Conservation (phyloP, 768 basidiomycete species). For the Pleurotus sapidus region DNA sequence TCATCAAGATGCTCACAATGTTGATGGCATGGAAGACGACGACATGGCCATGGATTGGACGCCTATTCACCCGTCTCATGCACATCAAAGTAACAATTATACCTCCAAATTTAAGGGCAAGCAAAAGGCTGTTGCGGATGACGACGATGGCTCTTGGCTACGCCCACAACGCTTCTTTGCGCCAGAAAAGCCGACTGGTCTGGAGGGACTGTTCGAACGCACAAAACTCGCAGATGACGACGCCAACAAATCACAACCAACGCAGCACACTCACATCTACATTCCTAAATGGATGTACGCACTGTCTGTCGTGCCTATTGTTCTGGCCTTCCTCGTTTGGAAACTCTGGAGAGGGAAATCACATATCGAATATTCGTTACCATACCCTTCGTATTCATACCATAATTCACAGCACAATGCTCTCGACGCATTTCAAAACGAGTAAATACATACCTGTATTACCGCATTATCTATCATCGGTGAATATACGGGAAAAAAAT, state of each 20-base stretch:
- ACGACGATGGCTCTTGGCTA: constrained; percentile 49
- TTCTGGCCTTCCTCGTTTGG: background rate
- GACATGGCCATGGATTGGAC: constrained; percentile 74
- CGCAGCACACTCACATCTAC: no score
- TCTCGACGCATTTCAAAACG: background rate
- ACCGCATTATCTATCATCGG: background rate
- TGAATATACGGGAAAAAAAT: no score
- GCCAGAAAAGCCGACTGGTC: constrained; percentile 74
- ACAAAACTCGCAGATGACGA: constrained; percentile 54
- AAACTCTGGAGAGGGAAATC: background rate
- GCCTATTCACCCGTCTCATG: constrained; percentile 42
- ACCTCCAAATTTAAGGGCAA: constrained; percentile 16
- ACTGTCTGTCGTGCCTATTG: constrained; percentile 16
- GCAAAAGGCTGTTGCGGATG: constrained; percentile 15
- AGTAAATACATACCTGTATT: background rate
- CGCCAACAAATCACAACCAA: background rate
- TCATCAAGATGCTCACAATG: constrained; percentile 12
- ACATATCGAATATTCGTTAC: background rate
- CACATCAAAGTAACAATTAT: background rate
- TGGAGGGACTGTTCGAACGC: constrained; percentile 66
- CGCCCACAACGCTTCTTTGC: constrained; percentile 76
- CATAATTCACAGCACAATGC: background rate
- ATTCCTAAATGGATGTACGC: constrained; percentile 10
- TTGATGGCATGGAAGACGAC: constrained; percentile 27
- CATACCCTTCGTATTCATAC: constrained; percentile 3